These are phyloP conservation scores for Lachnellula cervina DNA, from an alignment of 2,329 filamentous ascomycete species.

Conservation along the genomic window DNA sequence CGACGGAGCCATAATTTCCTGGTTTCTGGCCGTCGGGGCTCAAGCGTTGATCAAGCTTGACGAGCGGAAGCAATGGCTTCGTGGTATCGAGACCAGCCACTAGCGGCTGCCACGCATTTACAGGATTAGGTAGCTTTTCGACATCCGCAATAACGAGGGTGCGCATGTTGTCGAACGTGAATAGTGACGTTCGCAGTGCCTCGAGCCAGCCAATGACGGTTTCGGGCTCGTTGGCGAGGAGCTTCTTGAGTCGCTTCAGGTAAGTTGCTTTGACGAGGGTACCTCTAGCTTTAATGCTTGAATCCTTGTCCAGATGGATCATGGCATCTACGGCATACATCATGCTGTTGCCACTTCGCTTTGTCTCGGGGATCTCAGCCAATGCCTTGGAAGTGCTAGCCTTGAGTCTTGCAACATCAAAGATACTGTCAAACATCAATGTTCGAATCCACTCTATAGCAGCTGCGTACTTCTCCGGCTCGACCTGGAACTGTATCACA, in stretches of 20 bases:
- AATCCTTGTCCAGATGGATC: slow-evolving; percentile 73
- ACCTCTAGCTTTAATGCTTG: slow-evolving; percentile 70
- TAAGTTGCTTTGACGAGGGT: slow-evolving; percentile 85
- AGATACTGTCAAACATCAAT: slow-evolving; percentile 83
- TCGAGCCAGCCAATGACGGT: slow-evolving; percentile 74
- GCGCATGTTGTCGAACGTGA: slow-evolving; percentile 80
- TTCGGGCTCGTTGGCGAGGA: slow-evolving; percentile 71
- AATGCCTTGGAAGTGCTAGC: slow-evolving; percentile 73
- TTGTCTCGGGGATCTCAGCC: slow-evolving; percentile 86
- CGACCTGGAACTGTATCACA: slow-evolving; percentile 76
- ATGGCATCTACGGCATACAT: slow-evolving; percentile 64
- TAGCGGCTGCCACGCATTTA: slow-evolving; percentile 72
- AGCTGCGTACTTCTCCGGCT: slow-evolving; percentile 79
- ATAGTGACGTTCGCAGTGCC: slow-evolving; percentile 67
- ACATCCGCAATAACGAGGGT: slow-evolving; percentile 80
- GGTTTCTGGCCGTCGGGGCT: slow-evolving; percentile 70
- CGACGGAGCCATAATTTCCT: slow-evolving; percentile 66
- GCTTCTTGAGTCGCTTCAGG: slow-evolving; percentile 76
- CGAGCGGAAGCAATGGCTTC: slow-evolving; percentile 62
- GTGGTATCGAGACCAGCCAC: slow-evolving; percentile 33
- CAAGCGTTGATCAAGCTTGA: slow-evolving; percentile 64
- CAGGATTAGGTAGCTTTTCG: slow-evolving; percentile 65
- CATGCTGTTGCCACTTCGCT: slow-evolving; percentile 75
- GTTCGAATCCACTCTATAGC: slow-evolving; percentile 80
- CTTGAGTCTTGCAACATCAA: slow-evolving; percentile 64